Evolutionary conservation across 1,284 basidiomycete genomes (phyloP), one percentile per base, ranked within the genome.

Genomic region (Thelephora terrestris): DNA sequence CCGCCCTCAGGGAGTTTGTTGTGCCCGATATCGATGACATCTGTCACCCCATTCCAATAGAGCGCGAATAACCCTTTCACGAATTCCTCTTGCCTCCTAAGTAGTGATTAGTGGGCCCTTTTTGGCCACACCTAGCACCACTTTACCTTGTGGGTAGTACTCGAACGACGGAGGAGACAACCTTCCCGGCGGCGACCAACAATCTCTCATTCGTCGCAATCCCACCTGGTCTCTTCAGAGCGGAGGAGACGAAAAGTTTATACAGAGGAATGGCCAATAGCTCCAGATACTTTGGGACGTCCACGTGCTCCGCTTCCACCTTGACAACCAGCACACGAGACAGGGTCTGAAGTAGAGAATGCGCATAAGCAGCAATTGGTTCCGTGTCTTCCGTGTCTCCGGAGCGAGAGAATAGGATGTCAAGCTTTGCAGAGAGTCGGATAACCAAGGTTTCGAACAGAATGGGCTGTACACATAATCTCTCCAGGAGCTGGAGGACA

Each of bases 361-460:
- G 89, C 0, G 80, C 81, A 60, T 93, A 96, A 9, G 90, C 86
- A 1, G 85, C 78, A 17, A 63, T 68, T 12, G 78, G 71, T 60
- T 89, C 84, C 7, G 61, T 47, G 47, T 73, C 71, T 14, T 43
- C 53, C 45, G 40, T 25, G 7, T 12, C 20, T 1, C 29, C 58
- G 45, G 47, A 45, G 1, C 60, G 52, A 7, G 71, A 65, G n/a
- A 77, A 63, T 54, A 79, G 83, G 35, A 88, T 62, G 53, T 92
- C 87, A 23, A 98, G 70, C 63, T 91, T 91, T 1, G 85, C 82
- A 1, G 76, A 79, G 10, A 98, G 69, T 20, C 87, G 80, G 42
- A 91, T 76, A 36, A 91, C 79, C 25, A 98, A 75, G 5, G 75
- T 83, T 61, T 92, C 90, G 64, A 96, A 98, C 23, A 98, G 73